phyloP scores from a whole-genome alignment of 805 yeast species.

The Pichia cabralensis region DNA sequence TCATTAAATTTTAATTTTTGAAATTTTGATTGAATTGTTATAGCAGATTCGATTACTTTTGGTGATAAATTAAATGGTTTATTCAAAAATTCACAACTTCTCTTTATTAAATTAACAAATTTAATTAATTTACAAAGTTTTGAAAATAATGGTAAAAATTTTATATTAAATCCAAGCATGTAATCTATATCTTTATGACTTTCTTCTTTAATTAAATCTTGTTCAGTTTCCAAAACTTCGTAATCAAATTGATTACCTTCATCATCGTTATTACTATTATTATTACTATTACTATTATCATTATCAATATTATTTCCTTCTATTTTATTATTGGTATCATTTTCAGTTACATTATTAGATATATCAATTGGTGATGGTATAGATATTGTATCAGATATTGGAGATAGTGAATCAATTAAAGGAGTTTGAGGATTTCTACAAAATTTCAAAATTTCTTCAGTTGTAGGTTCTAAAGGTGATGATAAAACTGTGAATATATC shows the following conservation, averaged over 20 bases:
- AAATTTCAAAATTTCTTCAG: conserved; percentile 14
- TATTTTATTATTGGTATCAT: neutral
- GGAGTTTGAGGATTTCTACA: conserved; percentile 4
- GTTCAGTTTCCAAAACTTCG: conserved; percentile 15
- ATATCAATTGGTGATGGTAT: conserved; percentile 3
- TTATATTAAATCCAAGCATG: conserved; percentile 56
- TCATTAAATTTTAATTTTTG: conserved; percentile 19
- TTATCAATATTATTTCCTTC: neutral
- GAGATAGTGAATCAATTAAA: conserved; percentile 5
- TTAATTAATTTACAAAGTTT: conserved; percentile 35
- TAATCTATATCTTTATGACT: conserved; percentile 43
- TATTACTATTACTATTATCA: conserved; percentile 18
- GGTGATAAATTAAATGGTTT: conserved; percentile 7
- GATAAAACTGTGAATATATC: conserved; percentile 57
- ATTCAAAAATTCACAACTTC: conserved; percentile 3
- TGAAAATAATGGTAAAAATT: conserved; percentile 47
- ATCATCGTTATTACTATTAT: neutral
- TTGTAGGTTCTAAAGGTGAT: conserved; percentile 32
- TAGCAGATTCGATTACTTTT: conserved; percentile 26
- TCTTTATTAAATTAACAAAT: conserved; percentile 16
- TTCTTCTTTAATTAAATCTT: conserved; percentile 17
- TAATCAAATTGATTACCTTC: conserved; percentile 20
- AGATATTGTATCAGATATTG: conserved; percentile 6
- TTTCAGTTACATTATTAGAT: too few species aligned
- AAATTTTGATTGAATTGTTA: conserved; percentile 29